Evolutionary conservation across 495 filamentous ascomycete genomes (phyloP), one percentile per base, ranked within the genome.

Genomic region (Aspergillus incahuasiensis): DNA sequence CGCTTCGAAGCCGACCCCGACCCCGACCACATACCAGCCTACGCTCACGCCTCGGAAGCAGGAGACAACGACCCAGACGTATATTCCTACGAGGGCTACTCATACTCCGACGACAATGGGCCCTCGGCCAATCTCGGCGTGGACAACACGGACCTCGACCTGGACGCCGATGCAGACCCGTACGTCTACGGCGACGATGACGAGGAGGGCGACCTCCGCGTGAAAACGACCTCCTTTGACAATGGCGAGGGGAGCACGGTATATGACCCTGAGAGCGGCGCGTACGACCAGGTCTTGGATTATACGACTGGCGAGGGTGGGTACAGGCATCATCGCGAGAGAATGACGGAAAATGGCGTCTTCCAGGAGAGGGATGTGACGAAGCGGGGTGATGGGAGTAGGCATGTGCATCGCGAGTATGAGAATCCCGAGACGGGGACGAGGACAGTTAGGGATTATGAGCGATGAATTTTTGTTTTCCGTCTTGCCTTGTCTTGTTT

Each of bases 281-380:
- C 70, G 21, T 75, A 75, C 41, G 70, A 73, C 45, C 70, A 75
- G 50, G 67, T 73, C 21, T 58, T 73, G 22, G 72, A 75, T 48
- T 75, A 73, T 45, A 5, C 6, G 9, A 45, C 45, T 30, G 67
- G 68, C 15, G 63, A 60, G 12, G 62, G 38, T n/a, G 57, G 63
- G 0, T 63, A 65, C 20, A 59, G 67, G 40, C 70, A 75, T 55
- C 72, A 75, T 39, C 67, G 70, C 15, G 70, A 75, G 64, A 57
- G 68, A 8, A 56, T 70, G 40, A 63, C 67, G 53, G 48, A 56
- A 6, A 60, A 32, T 13, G 70, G 70, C 3, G 60, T 62, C 44
- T 73, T 70, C 49, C 65, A 68, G 44, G 63, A 66, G 52, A 60
- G 69, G 12, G 70, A 73, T 56, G 70, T 73, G 35, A 68, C 68